Base-by-base conservation (phyloP, 495 filamentous ascomycete species). In the Penicillium cosmopolitanum region DNA sequence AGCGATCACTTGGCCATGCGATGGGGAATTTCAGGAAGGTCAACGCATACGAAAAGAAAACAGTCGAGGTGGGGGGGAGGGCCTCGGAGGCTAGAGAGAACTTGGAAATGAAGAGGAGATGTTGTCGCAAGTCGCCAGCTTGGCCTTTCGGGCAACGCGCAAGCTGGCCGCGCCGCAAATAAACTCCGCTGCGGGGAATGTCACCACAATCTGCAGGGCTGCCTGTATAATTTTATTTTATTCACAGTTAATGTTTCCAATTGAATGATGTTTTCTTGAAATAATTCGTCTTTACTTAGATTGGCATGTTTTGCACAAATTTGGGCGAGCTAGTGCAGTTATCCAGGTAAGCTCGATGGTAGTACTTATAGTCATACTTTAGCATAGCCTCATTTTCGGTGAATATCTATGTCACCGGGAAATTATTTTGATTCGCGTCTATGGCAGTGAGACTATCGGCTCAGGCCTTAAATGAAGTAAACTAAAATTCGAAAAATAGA, bases 141-240 rank as follows among this genome's bases (percentile, higher is more conserved):
- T 77, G 74, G 65, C 74, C 74, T 76, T 74, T 64, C 65, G 36
- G 55, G 62, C 60, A 66, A 66, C 65, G 56, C 67, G 67, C 65
- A 66, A 68, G 61, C 63, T 31, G 43, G 19, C 23, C 52, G 36
- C 47, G 35, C 57, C 56, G 51, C 25, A 66, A 56, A 52, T 64
- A 44, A 57, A 59, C 55, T 58, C 42, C 9, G 23, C 10, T 28
- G 46, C 5, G 46, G 46, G 46, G 46, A 48, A 48, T 48, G 46
- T 48, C 16, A 47, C 44, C 44, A 31, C 28, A 31, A 31, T 31
- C 8, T 9, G 23, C 23, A 3, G 23, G n/a, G n/a, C n/a, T n/a
- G n/a, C n/a, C n/a, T n/a, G n/a, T n/a, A n/a, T 31, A 31, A 31
- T 21, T 40, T 40, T n/a, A 40, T 40, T 40, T 40, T n/a, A 2